Evolutionary conservation across 768 basidiomycete species (phyloP).

Genomic region (Pleurotus tuber-regium): DNA sequence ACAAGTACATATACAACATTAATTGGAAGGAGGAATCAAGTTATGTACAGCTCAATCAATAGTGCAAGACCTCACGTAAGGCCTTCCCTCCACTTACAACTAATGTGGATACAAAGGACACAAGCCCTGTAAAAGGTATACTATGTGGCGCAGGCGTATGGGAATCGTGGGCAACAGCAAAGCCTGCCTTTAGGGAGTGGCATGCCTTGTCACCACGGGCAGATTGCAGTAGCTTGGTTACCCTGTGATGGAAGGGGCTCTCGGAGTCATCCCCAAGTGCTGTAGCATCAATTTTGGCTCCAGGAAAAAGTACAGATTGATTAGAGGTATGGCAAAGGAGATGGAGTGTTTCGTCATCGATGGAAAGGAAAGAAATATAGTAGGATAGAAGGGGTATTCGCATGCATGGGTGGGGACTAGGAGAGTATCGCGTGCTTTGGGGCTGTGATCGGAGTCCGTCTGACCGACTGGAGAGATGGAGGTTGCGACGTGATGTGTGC

Average conservation of each 20-base stretch:
- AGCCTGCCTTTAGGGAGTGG: constrained; percentile 11
- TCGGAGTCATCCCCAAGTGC: not conserved
- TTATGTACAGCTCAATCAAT: constrained; percentile 50
- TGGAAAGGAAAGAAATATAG: constrained; percentile 30
- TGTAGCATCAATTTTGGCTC: constrained; percentile 5
- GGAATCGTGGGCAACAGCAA: constrained; percentile 10
- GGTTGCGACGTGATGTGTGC: not conserved
- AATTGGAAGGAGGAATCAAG: too few species aligned
- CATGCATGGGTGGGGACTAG: constrained; percentile 27
- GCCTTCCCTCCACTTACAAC: constrained; percentile 11
- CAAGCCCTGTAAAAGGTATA: constrained; percentile 4
- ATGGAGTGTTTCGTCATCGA: constrained; percentile 36
- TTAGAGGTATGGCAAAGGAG: constrained; percentile 30
- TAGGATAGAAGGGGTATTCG: constrained; percentile 36
- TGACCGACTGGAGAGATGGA: too few species aligned
- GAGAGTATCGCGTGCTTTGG: not conserved
- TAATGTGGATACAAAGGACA: constrained; percentile 5
- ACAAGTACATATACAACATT: too few species aligned
- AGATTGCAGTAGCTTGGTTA: constrained; percentile 11
- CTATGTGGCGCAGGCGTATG: not conserved
- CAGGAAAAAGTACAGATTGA: constrained; percentile 32
- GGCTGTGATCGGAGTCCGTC: too few species aligned
- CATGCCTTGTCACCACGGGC: not conserved
- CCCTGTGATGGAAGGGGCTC: constrained; percentile 3
- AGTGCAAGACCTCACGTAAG: constrained; percentile 14